These are phyloP conservation scores for Saccharomycopsis sp. DNA, from an alignment of 805 yeast genomes.

Conservation along the genomic window DNA sequence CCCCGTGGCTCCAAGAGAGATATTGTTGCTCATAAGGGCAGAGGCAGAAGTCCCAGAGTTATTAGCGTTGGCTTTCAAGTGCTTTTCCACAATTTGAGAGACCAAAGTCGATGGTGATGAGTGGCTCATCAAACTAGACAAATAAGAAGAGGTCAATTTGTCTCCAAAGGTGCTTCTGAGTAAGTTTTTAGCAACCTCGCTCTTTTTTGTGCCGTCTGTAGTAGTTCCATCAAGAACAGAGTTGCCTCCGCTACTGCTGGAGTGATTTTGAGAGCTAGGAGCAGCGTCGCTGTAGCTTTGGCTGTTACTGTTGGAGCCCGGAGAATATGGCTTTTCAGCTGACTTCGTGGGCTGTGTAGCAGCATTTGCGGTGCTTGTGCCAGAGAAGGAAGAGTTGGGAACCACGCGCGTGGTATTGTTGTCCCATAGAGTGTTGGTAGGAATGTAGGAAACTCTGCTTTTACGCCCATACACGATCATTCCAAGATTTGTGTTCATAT, in stretches of 20 bases:
- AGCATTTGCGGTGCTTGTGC: conserved; percentile 20
- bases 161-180: conserved; percentile 17
- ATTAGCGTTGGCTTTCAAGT: background rate
- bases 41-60: conserved; percentile 18
- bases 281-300: too few relatives aligned
- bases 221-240: background rate
- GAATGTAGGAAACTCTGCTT: conserved; percentile 25
- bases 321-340: background rate
- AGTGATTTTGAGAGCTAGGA: too few relatives aligned
- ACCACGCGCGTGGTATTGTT: background rate
- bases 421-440: conserved; percentile 16
- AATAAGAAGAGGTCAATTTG: conserved; percentile 23
- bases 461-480: conserved; percentile 64
- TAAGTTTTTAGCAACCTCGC: conserved; percentile 18
- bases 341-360: background rate
- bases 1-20: too few relatives aligned
- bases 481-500: conserved; percentile 68
- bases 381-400: conserved; percentile 10
- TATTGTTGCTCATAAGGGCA: background rate
- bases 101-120: background rate
- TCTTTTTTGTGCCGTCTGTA: conserved; percentile 12
- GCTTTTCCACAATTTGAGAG: conserved; percentile 12
- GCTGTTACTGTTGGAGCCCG: background rate
- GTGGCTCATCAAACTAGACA: background rate
- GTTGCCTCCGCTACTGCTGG: background rate